Percentiles rank a stretch among this genome's conserved stretches.
Evolutionary conservation across 2,329 filamentous ascomycete species (phyloP).

Genomic region (Graphiopsis chlorocephala): DNA sequence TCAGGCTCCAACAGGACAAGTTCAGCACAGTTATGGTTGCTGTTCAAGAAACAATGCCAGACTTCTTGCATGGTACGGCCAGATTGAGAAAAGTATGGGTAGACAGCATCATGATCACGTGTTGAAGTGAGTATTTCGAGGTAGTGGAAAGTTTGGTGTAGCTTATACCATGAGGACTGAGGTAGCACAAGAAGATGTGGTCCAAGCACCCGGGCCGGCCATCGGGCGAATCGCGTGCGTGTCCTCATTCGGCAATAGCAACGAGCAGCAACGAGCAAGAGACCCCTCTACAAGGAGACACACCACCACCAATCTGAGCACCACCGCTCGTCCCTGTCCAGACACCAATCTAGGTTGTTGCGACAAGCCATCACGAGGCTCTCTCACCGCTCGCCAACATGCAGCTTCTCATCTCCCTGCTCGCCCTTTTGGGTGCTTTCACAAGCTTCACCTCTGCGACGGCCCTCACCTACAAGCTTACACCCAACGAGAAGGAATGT

Average conservation of each 20-base stretch:
- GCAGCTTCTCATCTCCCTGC: conserved; percentile 27
- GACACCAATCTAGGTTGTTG: background rate
- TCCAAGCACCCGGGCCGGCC: background rate
- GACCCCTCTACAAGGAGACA: background rate
- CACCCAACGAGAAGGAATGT: conserved; percentile 90
- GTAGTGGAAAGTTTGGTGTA: background rate
- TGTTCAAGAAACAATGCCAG: background rate
- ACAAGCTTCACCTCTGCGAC: conserved; percentile 75
- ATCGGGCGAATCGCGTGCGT: background rate
- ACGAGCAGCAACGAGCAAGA: background rate
- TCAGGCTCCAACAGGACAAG: background rate
- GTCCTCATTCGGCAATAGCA: conserved; percentile 14
- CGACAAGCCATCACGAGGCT: background rate
- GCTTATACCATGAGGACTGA: background rate
- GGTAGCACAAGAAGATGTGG: background rate
- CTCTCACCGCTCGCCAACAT: conserved; percentile 20
- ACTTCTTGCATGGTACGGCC: background rate
- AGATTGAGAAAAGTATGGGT: background rate
- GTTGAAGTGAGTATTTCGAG: background rate
- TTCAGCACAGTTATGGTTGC: background rate
- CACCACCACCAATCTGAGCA: background rate
- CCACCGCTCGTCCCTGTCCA: background rate
- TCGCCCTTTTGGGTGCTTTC: conserved; percentile 58
- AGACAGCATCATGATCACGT: background rate
- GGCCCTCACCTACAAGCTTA: conserved; percentile 88